Conservation (phyloP, 2,329 filamentous ascomycete genomes). For the Pseudogymnoascus pannorum region DNA sequence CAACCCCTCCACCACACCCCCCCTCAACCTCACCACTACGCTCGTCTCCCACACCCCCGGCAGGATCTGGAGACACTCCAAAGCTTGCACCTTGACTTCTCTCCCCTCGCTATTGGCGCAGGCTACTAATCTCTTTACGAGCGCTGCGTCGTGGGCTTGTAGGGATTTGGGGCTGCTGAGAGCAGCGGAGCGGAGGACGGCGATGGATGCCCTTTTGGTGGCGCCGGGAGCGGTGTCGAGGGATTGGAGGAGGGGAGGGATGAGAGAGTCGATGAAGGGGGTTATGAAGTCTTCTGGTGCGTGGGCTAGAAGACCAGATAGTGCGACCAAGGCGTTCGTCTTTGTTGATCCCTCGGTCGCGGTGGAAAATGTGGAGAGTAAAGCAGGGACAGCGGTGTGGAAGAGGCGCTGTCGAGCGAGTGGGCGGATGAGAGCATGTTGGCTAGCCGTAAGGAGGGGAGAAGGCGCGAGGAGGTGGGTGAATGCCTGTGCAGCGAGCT, state of each 20-base stretch:
- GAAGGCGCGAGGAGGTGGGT: constrained; percentile 23
- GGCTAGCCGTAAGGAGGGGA: constrained; percentile 22
- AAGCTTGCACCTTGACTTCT: constrained; percentile 15
- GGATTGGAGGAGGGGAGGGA: constrained; percentile 23
- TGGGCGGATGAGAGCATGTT: constrained; percentile 24
- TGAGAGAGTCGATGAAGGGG: constrained; percentile 14
- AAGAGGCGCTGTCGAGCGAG: constrained; percentile 23
- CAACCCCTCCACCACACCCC: constrained; percentile 22
- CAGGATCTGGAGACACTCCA: constrained; percentile 24
- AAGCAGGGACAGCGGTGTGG: constrained; percentile 13
- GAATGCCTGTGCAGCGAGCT: constrained; percentile 24
- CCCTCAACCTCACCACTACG: constrained; percentile 13
- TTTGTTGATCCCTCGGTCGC: constrained; percentile 13
- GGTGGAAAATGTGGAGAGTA: constrained; percentile 15
- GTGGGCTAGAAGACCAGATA: constrained; percentile 22
- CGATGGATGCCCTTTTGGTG: constrained; percentile 19
- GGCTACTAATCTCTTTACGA: constrained; percentile 23
- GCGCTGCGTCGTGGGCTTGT: constrained; percentile 22
- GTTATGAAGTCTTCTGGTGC: constrained; percentile 16
- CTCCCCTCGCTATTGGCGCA: not conserved
- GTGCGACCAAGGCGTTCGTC: constrained; percentile 24
- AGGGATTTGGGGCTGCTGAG: constrained; percentile 11
- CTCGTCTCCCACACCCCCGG: constrained; percentile 16
- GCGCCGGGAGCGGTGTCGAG: constrained; percentile 16
- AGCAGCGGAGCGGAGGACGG: constrained; percentile 18